These are phyloP conservation scores for Trichoderma endophyticum DNA, from an alignment of 2,329 filamentous ascomycete species.

Conservation along the genomic window DNA sequence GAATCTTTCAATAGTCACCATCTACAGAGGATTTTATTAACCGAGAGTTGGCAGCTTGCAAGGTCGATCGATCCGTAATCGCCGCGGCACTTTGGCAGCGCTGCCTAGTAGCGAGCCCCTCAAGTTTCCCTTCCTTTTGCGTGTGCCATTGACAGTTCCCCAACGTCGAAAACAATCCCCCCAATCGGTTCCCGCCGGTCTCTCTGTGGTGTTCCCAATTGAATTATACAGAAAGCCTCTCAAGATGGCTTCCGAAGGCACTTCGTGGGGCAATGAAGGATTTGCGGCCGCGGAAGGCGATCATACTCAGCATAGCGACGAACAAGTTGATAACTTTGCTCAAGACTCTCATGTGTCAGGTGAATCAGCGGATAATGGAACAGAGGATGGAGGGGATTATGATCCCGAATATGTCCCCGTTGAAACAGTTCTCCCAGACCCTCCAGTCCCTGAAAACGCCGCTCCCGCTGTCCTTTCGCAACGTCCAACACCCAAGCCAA, in stretches of 20 bases:
- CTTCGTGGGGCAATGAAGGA: constrained; percentile 52
- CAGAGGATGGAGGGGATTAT: constrained; percentile 56
- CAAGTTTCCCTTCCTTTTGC: background rate
- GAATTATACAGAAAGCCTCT: constrained; percentile 16
- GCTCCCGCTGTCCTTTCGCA: constrained; percentile 30
- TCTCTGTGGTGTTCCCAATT: constrained; percentile 6
- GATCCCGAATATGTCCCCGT: constrained; percentile 55
- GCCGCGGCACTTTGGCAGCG: background rate
- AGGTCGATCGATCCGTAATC: background rate
- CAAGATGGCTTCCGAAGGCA: constrained; percentile 38
- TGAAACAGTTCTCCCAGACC: constrained; percentile 38
- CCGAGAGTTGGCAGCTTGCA: background rate
- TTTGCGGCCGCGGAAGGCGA: constrained; percentile 55
- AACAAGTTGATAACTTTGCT: constrained; percentile 51
- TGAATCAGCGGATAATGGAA: constrained; percentile 47
- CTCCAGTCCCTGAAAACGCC: constrained; percentile 35
- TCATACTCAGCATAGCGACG: constrained; percentile 53
- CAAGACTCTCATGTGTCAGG: constrained; percentile 46
- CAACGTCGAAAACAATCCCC: background rate
- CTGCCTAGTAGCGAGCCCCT: background rate
- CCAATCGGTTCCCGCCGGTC: background rate
- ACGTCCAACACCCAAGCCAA: constrained; percentile 48
- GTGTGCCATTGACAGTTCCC: background rate
- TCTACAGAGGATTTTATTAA: background rate
- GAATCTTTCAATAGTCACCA: background rate